These are phyloP conservation scores for Massariosphaeria phaeospora DNA, from an alignment of 495 filamentous ascomycete genomes.

Conservation along the genomic window DNA sequence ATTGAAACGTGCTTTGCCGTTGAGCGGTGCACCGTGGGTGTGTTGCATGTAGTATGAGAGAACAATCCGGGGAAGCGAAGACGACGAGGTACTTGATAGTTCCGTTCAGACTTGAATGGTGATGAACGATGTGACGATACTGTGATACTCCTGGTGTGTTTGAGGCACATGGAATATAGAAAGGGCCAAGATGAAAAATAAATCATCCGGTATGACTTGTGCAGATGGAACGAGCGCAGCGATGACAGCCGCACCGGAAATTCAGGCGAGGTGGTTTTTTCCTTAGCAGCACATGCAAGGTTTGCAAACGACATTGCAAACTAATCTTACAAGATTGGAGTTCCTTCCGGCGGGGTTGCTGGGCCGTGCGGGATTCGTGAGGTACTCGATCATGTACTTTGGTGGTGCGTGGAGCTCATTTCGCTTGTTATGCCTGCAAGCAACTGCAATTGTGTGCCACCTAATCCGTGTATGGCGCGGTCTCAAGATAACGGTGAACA, in stretches of 20 bases:
- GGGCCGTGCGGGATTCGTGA: slow-evolving; percentile 4
- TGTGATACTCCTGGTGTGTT: slow-evolving; percentile 13
- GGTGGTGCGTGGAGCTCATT: slow-evolving; percentile 34
- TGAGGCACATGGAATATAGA: slow-evolving; percentile 6
- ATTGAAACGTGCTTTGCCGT: no score
- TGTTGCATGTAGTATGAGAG: no score
- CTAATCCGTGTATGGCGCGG: slow-evolving; percentile 15
- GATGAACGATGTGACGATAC: slow-evolving; percentile 21
- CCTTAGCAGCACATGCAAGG: not conserved
- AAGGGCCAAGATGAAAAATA: slow-evolving; percentile 15
- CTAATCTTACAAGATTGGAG: slow-evolving; percentile 25
- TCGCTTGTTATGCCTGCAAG: slow-evolving; percentile 27
- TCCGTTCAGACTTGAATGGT: no score
- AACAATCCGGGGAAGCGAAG: no score
- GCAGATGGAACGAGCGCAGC: not conserved
- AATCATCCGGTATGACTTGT: slow-evolving; percentile 24
- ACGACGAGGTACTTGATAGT: no score
- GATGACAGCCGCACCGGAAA: slow-evolving; percentile 11
- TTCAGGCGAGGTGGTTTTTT: slow-evolving; percentile 4
- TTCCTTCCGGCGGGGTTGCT: not conserved
- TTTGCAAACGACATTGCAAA: not conserved
- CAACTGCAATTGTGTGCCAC: slow-evolving; percentile 1
- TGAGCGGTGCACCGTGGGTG: no score
- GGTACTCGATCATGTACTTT: no score
- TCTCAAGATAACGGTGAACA: slow-evolving; percentile 16